Base-by-base conservation (phyloP, 805 yeast species). In the Citeromyces matritensis region DNA sequence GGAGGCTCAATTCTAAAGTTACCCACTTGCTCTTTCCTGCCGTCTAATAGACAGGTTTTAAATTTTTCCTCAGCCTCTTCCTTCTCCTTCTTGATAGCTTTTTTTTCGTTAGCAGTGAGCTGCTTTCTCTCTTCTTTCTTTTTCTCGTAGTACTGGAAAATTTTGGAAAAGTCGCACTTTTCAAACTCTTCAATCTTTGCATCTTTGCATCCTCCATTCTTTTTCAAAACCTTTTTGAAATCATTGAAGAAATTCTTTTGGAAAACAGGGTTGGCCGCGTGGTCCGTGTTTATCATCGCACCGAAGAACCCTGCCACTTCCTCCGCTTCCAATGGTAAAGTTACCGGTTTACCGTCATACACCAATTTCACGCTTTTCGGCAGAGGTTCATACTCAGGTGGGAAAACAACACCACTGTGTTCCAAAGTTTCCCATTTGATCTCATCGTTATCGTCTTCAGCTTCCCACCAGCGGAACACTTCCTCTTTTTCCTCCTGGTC, bases 1-100 rank as follows among this genome's bases (percentile, higher is more conserved):
- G 98, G 97, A 23, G 97, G 97, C 61, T 88, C 98, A 30, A 88
- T 76, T 47, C 88, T 64, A 52, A 88, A 88, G 49, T 88, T 88
- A 15, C 96, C 96, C 21, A 88, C 93, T 43, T 77, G 86, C 47
- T 88, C 95, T 44, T 69, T 78, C 42, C 94, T 68, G 11, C 95
- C 96, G 49, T 88, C 83, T 30, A 88, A 58, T 23, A 67, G 48
- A 57, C 97, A 88, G 15, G 67, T 73, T 45, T 81, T 82, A 56
- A 61, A 88, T 21, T 78, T 76, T 47, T 80, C 95, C 52, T 86
- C 96, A 9, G 66, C 40, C 33, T 63, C 65, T 33, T 83, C 95
- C 42, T 69, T 76, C 39, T 80, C 94, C 23, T 63, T 65, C 48
- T 81, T 80, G 24, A 80, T 36, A 31, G 53, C 58, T 48, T 81